These are phyloP conservation scores for Kuraishia hungarica DNA, from an alignment of 805 yeast genomes.

Conservation along the genomic window DNA sequence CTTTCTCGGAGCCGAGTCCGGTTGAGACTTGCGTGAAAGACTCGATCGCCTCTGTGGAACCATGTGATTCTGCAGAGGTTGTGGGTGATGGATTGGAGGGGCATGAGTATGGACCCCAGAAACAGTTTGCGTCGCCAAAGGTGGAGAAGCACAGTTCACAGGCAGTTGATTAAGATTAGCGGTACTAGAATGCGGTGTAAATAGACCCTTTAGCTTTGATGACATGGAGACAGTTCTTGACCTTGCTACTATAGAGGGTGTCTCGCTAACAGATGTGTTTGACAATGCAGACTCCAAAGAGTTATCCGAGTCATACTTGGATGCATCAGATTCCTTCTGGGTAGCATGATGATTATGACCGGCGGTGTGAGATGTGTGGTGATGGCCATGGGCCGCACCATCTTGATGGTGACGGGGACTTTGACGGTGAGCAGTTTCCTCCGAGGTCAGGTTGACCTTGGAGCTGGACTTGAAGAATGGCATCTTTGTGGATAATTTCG, in stretches of 20 bases:
- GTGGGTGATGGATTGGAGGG: not conserved
- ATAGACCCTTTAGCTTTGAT: slow-evolving; percentile 20
- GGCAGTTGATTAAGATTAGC: not conserved
- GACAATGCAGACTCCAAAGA: slow-evolving; percentile 15
- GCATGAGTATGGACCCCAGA: not conserved
- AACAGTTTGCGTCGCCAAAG: not conserved
- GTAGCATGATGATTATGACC: not conserved
- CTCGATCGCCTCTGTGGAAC: not conserved
- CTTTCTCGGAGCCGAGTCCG: too few relatives aligned
- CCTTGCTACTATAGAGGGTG: slow-evolving; percentile 7
- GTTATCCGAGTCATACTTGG: slow-evolving; percentile 14
- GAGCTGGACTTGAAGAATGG: not conserved
- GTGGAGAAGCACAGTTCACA: not conserved
- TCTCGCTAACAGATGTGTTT: slow-evolving; percentile 12
- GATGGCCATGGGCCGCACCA: not conserved
- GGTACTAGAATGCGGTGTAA: slow-evolving; percentile 3
- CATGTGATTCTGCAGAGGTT: not conserved
- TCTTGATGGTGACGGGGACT: not conserved
- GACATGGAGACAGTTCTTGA: slow-evolving; percentile 19
- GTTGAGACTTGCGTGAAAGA: not conserved
- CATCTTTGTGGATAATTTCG: not conserved
- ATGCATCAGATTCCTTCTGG: not conserved
- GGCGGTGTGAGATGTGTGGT: not conserved
- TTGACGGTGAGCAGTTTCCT: not conserved
- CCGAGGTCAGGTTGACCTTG: not conserved